Conservation (phyloP, 257 asterid species). For the Ophiorrhiza pumila region DNA sequence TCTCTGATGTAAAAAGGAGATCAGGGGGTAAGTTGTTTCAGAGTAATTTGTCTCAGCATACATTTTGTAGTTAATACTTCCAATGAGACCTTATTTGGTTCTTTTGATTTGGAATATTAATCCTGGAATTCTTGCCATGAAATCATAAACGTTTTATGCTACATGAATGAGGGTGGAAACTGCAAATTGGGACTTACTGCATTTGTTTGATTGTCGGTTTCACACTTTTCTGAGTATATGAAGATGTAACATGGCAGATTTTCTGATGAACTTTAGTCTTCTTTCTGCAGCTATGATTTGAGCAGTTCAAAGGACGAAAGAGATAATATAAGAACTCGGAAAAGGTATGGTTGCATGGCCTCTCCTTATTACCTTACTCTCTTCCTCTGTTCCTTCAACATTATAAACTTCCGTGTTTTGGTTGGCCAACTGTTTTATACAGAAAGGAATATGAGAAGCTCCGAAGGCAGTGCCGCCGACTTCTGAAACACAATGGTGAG, state of each 20-base stretch:
- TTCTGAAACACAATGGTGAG: constrained; percentile 39
- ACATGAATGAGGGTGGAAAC: not conserved
- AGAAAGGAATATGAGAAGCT: constrained; percentile 83
- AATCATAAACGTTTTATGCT: not conserved
- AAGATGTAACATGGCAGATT: not conserved
- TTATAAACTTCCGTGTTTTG: not conserved
- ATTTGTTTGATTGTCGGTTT: not conserved
- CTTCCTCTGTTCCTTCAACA: constrained; percentile 3
- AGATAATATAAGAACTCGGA: constrained; percentile 48
- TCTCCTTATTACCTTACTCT: constrained; percentile 1
- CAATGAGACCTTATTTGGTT: not conserved
- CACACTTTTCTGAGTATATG: not conserved
- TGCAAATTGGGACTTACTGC: not conserved
- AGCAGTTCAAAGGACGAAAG: constrained; percentile 74
- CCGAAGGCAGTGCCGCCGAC: constrained; percentile 55
- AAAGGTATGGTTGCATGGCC: constrained; percentile 42
- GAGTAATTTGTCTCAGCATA: not conserved
- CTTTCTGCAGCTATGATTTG: constrained; percentile 69
- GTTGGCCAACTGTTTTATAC: constrained; percentile 28
- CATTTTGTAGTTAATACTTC: not conserved
- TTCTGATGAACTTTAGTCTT: not conserved
- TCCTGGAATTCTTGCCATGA: not conserved
- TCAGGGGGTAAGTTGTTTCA: not conserved
- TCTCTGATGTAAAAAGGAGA: not conserved
- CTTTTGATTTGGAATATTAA: not conserved